Evolutionary conservation across 257 asterid genomes (phyloP), one percentile per base, ranked within the genome.

Genomic region (Solanum lignicaule): DNA sequence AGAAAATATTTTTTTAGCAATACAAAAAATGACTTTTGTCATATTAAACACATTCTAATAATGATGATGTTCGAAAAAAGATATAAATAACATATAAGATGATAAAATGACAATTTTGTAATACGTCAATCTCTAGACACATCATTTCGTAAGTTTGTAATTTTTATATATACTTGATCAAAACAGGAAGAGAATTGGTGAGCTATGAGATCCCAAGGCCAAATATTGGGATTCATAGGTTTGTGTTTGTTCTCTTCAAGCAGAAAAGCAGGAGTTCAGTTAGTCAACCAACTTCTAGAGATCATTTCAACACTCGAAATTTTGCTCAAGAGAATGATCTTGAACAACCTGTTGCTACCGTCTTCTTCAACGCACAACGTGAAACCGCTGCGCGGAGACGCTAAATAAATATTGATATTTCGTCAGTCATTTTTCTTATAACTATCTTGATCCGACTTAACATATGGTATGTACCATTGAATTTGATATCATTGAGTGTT

Each of bases 301-400:
- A 96, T 89, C 86, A 84, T 48, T 96, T 94, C 93, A 90, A 88
- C 87, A 93, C 96, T 35, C 94, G 98, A 25, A 87, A 87, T 20
- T 96, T 95, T 74, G 98, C 98, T 3, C 91, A 91, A 27, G 98
- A 93, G 10, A 94, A 96, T 35, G 92, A 93, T 9, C 95, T 96
- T 6, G 98, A 94, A 48, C 93, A 89, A 86, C 99, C 99, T 11
- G 96, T 96, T 71, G 98, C 98, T 74, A 98, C 98, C 43, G 95
- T 96, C 46, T 96, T 94, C 95, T 96, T 96, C 95, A 96, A 94
- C 18, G 96, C 98, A 1, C 98, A 95, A 91, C 91, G 98, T 2
- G 99, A 95, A 88, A 96, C 98, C 23, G 99, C 99, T 25, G 97
- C 98, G 36, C 89, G 99, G 27, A 93, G 93, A 69, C 99, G 99